These are phyloP conservation scores for Suillus bovinus DNA, from an alignment of 768 basidiomycete genomes.

Conservation along the genomic window DNA sequence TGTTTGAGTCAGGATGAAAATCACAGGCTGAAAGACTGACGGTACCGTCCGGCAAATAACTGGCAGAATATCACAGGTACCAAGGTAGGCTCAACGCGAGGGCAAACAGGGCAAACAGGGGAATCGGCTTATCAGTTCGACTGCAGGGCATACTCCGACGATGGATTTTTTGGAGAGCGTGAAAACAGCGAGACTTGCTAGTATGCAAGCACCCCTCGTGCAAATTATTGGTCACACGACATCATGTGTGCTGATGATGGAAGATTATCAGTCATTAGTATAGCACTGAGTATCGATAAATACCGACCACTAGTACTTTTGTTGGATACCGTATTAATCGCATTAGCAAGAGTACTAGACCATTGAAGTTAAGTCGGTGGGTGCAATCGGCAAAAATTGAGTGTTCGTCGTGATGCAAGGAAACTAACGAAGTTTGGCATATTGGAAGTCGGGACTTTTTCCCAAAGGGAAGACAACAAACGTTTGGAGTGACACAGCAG, in stretches of 20 bases:
- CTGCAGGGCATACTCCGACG: conserved; percentile 38
- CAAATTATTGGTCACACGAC: conserved; percentile 77
- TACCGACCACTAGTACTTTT: background rate
- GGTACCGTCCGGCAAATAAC: conserved; percentile 81
- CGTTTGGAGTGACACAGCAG: conserved; percentile 5
- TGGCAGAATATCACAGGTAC: conserved; percentile 40
- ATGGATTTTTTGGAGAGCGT: background rate
- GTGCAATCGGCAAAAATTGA: background rate
- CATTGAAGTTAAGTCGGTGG: background rate
- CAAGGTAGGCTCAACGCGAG: conserved; percentile 73
- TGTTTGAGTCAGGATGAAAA: background rate
- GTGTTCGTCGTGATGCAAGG: background rate
- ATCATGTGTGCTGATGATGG: conserved; percentile 38
- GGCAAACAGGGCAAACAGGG: conserved; percentile 83
- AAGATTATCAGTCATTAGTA: background rate
- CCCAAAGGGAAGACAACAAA: background rate
- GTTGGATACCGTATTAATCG: background rate
- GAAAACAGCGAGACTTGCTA: conserved; percentile 47
- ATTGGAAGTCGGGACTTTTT: background rate
- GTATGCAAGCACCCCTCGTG: conserved; percentile 60
- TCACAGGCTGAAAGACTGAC: conserved; percentile 37
- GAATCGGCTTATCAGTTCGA: conserved; percentile 64
- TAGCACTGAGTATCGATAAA: background rate
- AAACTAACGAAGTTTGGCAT: background rate
- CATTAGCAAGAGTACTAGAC: background rate